Percentiles rank a stretch among this genome's conserved stretches.
These are phyloP conservation scores for Wilcoxina mikolae DNA, from an alignment of 495 filamentous ascomycete species.

Conservation along the genomic window DNA sequence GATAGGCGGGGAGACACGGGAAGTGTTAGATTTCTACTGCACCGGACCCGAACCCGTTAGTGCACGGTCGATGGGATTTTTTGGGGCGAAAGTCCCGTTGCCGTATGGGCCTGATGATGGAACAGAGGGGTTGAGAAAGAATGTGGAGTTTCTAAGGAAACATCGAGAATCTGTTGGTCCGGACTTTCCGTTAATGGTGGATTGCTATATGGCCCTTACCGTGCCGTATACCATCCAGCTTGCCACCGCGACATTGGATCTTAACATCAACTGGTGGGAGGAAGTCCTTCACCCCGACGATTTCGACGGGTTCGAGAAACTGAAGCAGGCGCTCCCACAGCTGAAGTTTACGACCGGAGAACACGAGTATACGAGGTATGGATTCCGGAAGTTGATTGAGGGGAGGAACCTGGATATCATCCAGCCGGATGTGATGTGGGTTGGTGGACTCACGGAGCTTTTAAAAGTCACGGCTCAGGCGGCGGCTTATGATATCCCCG, in stretches of 20 bases:
- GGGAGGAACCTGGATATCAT: slow-evolving; percentile 84
- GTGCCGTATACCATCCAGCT: slow-evolving; percentile 85
- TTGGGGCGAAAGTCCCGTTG: slow-evolving; percentile 73
- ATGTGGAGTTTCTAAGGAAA: slow-evolving; percentile 70
- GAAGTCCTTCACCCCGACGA: slow-evolving; percentile 82
- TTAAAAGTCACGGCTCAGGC: slow-evolving; percentile 80
- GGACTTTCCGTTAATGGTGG: slow-evolving; percentile 83
- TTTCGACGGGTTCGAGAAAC: slow-evolving; percentile 69
- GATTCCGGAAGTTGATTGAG: slow-evolving; percentile 86
- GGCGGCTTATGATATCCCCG: slow-evolving; percentile 79
- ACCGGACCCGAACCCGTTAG: slow-evolving; percentile 69
- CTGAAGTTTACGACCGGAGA: slow-evolving; percentile 89
- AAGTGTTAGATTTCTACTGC: slow-evolving; percentile 80
- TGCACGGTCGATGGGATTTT: slow-evolving; percentile 71
- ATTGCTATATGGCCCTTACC: slow-evolving; percentile 92
- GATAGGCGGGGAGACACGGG: slow-evolving; percentile 71
- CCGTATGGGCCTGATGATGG: slow-evolving; percentile 82
- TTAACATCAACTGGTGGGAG: slow-evolving; percentile 95
- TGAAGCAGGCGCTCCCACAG: slow-evolving; percentile 81
- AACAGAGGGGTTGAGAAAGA: slow-evolving; percentile 64
- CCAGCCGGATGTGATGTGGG: slow-evolving; percentile 94
- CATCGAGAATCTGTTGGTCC: slow-evolving; percentile 73
- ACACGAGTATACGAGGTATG: slow-evolving; percentile 83
- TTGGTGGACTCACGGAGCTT: slow-evolving; percentile 81
- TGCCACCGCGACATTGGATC: slow-evolving; percentile 59